Evolutionary conservation across 2,329 filamentous ascomycete genomes (phyloP).

Genomic region (Chrysoporthe deuterocubensis): DNA sequence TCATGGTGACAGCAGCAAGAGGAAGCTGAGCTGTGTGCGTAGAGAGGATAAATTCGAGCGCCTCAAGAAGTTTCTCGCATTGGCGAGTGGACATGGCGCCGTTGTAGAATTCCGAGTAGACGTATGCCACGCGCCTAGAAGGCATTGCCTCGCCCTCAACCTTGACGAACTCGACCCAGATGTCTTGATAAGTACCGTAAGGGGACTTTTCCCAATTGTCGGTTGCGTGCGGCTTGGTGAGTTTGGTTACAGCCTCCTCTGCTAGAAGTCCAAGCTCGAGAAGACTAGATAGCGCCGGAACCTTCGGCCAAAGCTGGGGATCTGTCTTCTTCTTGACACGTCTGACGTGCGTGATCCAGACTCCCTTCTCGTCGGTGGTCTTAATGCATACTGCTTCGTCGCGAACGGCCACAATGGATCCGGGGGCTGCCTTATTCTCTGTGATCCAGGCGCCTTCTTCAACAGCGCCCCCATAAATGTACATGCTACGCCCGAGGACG

Average conservation of each 20-base stretch:
- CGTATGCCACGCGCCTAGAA: constrained; percentile 38
- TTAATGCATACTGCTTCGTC: constrained; percentile 43
- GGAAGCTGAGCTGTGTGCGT: constrained; percentile 35
- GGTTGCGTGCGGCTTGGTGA: constrained; percentile 24
- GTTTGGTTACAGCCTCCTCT: constrained; percentile 30
- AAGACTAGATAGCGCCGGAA: constrained; percentile 42
- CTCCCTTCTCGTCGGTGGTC: constrained; percentile 43
- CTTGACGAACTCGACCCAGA: constrained; percentile 43
- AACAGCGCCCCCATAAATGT: constrained; percentile 46
- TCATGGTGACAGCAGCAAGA: constrained; percentile 43
- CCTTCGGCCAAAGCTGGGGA: constrained; percentile 46
- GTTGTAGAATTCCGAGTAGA: constrained; percentile 50
- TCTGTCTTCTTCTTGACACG: constrained; percentile 44
- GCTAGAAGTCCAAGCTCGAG: constrained; percentile 39
- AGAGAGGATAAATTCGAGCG: constrained; percentile 41
- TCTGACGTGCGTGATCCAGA: constrained; percentile 48
- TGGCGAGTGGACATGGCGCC: constrained; percentile 47
- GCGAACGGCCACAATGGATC: constrained; percentile 41
- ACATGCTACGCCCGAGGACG: constrained; percentile 42
- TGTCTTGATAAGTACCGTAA: constrained; percentile 43
- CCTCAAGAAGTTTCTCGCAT: constrained; percentile 42
- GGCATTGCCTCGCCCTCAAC: constrained; percentile 30
- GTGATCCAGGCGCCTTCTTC: constrained; percentile 37
- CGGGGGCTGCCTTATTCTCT: constrained; percentile 27
- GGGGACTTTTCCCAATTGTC: constrained; percentile 37